These are phyloP conservation scores for Penstemon barbatus DNA, from an alignment of 257 asterid species.

Conservation along the genomic window DNA sequence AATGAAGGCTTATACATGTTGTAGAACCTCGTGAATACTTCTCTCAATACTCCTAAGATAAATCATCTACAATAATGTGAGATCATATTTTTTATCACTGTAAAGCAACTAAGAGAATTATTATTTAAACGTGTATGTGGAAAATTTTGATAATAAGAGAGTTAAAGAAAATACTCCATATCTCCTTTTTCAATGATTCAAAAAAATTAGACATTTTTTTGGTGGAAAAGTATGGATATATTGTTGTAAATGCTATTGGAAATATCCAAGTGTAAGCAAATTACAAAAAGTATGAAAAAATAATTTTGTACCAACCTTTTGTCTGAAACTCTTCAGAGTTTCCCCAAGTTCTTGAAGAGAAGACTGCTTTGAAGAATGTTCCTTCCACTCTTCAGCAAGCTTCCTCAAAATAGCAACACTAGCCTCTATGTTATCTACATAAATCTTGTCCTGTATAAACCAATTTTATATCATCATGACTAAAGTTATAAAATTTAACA, in stretches of 20 bases:
- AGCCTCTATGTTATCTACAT: conserved; percentile 59
- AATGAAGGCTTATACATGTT: too few relatives aligned
- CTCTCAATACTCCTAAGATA: not conserved
- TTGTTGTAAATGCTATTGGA: conserved; percentile 1
- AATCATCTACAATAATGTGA: too few relatives aligned
- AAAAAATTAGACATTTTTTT: too few relatives aligned
- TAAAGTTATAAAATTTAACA: not conserved
- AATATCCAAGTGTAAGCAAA: not conserved
- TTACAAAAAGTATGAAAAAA: not conserved
- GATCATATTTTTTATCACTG: too few relatives aligned
- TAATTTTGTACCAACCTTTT: conserved; percentile 43
- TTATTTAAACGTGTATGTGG: not conserved
- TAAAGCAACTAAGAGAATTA: too few relatives aligned
- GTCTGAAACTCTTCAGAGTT: conserved; percentile 61
- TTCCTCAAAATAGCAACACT: conserved; percentile 62
- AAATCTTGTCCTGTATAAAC: conserved; percentile 56
- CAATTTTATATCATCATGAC: conserved; percentile 16
- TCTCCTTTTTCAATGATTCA: too few relatives aligned
- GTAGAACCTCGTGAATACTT: too few relatives aligned
- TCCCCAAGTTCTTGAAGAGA: conserved; percentile 54
- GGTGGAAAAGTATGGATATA: too few relatives aligned
- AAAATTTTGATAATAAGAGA: not conserved
- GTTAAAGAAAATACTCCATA: not conserved
- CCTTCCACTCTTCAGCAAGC: conserved; percentile 61
- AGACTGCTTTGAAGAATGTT: conserved; percentile 50